A percentile compares a stretch with the other conserved stretches of the same genome.
Conservation (phyloP, 1,284 basidiomycete species). For the Ustilago sp. region DNA sequence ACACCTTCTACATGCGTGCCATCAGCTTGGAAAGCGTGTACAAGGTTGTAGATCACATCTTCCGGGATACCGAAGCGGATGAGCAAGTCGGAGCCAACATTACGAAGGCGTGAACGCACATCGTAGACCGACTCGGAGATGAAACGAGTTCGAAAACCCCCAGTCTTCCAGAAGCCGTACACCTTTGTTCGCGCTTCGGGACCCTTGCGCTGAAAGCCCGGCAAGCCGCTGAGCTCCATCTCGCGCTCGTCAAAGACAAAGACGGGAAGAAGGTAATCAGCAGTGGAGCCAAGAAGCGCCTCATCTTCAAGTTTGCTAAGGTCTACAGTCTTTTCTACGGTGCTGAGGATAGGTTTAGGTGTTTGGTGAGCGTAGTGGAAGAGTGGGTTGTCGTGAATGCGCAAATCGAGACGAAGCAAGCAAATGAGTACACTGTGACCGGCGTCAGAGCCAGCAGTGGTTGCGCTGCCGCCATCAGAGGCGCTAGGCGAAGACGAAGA, state of each 20-base stretch:
- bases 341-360: constrained; percentile 41
- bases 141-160: constrained; percentile 71
- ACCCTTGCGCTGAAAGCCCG: constrained; percentile 69
- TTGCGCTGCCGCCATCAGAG: constrained; percentile 30
- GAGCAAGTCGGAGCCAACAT: constrained; percentile 71
- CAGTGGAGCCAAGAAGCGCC: constrained; percentile 57
- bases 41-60: constrained; percentile 61
- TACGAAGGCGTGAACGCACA: constrained; percentile 70
- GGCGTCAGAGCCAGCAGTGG: constrained; percentile 27
- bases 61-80: constrained; percentile 73
- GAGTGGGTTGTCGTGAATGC: constrained; percentile 73
- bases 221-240: constrained; percentile 73
- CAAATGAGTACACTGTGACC: constrained; percentile 57
- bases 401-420: constrained; percentile 60
- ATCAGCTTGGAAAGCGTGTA: constrained; percentile 51
- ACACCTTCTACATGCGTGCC: constrained; percentile 63
- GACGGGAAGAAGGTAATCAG: constrained; percentile 73
- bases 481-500: constrained; percentile 34
- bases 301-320: constrained; percentile 50
- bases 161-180: constrained; percentile 73
- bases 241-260: constrained; percentile 74
- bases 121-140: constrained; percentile 73
- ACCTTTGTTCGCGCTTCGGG: constrained; percentile 70
- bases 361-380: constrained; percentile 68
- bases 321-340: constrained; percentile 41